Evolutionary conservation across 768 basidiomycete genomes (phyloP).

Genomic region (Solioccasus polychromus): DNA sequence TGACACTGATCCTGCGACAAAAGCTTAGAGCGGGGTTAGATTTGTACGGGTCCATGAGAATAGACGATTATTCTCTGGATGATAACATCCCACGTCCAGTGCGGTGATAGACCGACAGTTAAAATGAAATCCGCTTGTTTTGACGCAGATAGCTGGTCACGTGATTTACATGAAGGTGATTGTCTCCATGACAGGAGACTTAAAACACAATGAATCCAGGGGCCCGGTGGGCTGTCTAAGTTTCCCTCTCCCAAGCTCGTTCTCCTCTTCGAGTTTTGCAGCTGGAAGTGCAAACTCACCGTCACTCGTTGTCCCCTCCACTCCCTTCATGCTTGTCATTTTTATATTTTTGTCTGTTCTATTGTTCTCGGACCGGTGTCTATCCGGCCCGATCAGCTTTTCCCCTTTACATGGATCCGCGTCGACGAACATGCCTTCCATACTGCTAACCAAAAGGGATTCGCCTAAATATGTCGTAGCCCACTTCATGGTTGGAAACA

Average conservation of each 20-base stretch:
- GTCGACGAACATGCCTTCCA: neutral
- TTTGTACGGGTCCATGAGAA: conserved; percentile 1
- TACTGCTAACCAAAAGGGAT: conserved; percentile 11
- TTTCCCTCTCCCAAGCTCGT: neutral
- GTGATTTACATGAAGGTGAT: neutral
- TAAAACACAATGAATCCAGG: conserved; percentile 8
- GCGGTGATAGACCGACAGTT: no score
- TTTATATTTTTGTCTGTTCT: conserved; percentile 12
- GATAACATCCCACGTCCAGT: no score
- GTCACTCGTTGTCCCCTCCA: conserved; percentile 15
- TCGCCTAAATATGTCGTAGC: conserved; percentile 48
- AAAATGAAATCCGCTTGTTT: no score
- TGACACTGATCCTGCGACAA: conserved; percentile 3
- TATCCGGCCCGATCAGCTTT: conserved; percentile 15
- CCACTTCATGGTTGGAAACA: conserved; percentile 64
- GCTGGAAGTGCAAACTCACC: conserved; percentile 16
- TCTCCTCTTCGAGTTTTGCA: neutral
- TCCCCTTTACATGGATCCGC: conserved; percentile 1
- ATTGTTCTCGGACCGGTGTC: conserved; percentile 4
- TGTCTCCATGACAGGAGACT: conserved; percentile 7
- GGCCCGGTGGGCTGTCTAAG: neutral
- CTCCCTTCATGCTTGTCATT: conserved; percentile 18
- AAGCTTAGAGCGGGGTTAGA: conserved; percentile 7
- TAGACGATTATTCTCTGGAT: neutral
- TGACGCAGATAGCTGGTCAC: neutral